Evolutionary conservation across 768 basidiomycete species (phyloP).

Genomic region (Hygrocybe coccinea): DNA sequence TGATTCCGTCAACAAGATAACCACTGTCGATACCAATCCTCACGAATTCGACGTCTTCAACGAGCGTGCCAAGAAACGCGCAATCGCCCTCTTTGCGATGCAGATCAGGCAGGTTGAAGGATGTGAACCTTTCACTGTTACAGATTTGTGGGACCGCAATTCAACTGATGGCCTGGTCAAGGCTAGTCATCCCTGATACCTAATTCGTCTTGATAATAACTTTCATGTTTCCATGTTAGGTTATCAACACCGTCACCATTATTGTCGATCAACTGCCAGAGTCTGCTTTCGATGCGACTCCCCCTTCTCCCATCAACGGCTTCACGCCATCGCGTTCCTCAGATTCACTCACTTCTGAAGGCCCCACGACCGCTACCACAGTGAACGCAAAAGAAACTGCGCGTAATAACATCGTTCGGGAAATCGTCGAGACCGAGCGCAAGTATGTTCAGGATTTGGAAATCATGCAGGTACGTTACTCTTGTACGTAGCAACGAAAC

Average conservation of each 20-base stretch:
- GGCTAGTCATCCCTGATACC: slow-evolving; percentile 43
- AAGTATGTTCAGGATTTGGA: slow-evolving; percentile 97
- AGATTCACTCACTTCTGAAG: slow-evolving; percentile 51
- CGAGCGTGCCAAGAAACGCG: slow-evolving; percentile 84
- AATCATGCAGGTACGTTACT: slow-evolving; percentile 77
- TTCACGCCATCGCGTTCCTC: slow-evolving; percentile 54
- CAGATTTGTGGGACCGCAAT: slow-evolving; percentile 84
- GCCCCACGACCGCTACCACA: slow-evolving; percentile 35
- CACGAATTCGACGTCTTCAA: slow-evolving; percentile 61
- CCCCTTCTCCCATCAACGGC: slow-evolving; percentile 50
- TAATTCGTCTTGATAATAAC: slow-evolving; percentile 4
- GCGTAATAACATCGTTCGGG: slow-evolving; percentile 74
- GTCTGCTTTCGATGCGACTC: slow-evolving; percentile 60
- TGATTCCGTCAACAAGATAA: slow-evolving; percentile 52
- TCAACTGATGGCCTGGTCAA: slow-evolving; percentile 94
- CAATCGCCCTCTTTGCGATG: slow-evolving; percentile 89
- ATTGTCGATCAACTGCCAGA: slow-evolving; percentile 73
- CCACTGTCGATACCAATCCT: slow-evolving; percentile 63
- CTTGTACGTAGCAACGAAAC: slow-evolving; percentile 6
- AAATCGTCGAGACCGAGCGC: slow-evolving; percentile 91
- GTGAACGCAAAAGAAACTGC: slow-evolving; percentile 60
- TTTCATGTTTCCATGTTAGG: slow-evolving; percentile 41
- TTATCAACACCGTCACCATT: slow-evolving; percentile 82
- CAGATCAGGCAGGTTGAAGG: slow-evolving; percentile 66
- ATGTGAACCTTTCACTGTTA: slow-evolving; percentile 83